These are phyloP conservation scores for Artemisia argyi DNA, from an alignment of 129 eudicot species.

Conservation along the genomic window DNA sequence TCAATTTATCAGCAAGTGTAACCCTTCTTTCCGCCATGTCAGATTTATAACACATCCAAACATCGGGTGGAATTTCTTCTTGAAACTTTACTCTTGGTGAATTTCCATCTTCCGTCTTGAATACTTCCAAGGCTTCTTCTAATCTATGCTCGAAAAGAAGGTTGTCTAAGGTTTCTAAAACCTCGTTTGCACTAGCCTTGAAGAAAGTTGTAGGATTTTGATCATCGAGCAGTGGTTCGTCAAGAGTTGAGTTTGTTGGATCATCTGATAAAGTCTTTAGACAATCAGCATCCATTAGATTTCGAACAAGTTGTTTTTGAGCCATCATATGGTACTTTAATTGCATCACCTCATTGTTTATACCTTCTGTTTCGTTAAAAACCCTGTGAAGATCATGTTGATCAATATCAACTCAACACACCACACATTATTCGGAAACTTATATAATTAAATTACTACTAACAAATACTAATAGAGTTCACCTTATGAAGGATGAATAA, in stretches of 20 bases:
- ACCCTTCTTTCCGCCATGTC: slow-evolving; percentile 59
- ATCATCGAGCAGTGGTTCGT: slow-evolving; percentile 30
- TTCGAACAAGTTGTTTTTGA: slow-evolving; percentile 52
- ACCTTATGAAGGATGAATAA: slow-evolving; percentile 68
- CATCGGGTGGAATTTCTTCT: slow-evolving; percentile 34
- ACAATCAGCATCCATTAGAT: slow-evolving; percentile 31
- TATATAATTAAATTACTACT: background rate
- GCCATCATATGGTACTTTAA: slow-evolving; percentile 55
- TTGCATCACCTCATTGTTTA: slow-evolving; percentile 55
- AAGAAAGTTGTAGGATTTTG: slow-evolving; percentile 36
- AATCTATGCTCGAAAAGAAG: slow-evolving; percentile 62
- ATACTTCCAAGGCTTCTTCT: slow-evolving; percentile 57
- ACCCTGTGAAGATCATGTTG: slow-evolving; percentile 44
- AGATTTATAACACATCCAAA: slow-evolving; percentile 50
- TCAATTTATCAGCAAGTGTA: slow-evolving; percentile 50
- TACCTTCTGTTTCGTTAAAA: slow-evolving; percentile 51
- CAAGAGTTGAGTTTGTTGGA: slow-evolving; percentile 27
- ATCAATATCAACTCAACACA: slow-evolving; percentile 2
- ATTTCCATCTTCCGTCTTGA: slow-evolving; percentile 57
- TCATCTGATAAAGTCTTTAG: slow-evolving; percentile 35
- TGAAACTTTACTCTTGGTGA: slow-evolving; percentile 41
- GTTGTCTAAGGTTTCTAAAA: slow-evolving; percentile 58
- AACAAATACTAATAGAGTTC: slow-evolving; percentile 11
- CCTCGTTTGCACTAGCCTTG: slow-evolving; percentile 39
- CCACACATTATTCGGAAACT: background rate